phyloP scores from a whole-genome alignment of 73 alveolate species.

The Diophrys appendiculata region DNA sequence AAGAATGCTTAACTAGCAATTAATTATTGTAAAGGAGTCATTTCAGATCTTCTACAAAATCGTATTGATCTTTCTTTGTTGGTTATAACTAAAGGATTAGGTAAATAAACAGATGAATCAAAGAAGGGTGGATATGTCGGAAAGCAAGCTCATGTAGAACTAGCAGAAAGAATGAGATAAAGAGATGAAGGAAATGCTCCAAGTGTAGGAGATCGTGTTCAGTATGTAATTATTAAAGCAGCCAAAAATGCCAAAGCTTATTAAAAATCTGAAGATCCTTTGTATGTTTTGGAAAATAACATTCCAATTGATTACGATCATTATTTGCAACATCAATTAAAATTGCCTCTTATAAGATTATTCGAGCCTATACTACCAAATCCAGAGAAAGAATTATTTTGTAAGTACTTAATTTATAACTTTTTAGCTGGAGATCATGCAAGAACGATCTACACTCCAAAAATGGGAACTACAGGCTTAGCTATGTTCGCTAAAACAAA shows the following conservation, averaged over 20 bases:
- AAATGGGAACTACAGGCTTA: slow-evolving; percentile 64
- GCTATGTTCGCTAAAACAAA: slow-evolving; percentile 83
- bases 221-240: slow-evolving; percentile 94
- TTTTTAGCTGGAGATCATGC: slow-evolving; percentile 99
- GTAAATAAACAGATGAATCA: slow-evolving; percentile 80
- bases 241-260: slow-evolving; percentile 93
- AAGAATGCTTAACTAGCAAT: slow-evolving; percentile 79
- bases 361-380: slow-evolving; percentile 89
- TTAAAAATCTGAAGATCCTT: slow-evolving; percentile 99
- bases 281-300: slow-evolving; percentile 96
- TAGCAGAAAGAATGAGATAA: slow-evolving; percentile 98
- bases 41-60: slow-evolving; percentile 96
- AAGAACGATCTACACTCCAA: slow-evolving; percentile 90
- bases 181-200: slow-evolving; percentile 95
- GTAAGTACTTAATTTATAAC: no score
- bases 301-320: slow-evolving; percentile 96
- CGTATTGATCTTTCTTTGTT: slow-evolving; percentile 96
- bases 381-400: slow-evolving; percentile 90
- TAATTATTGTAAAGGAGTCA: slow-evolving; percentile 83
- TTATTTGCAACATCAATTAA: slow-evolving; percentile 96
- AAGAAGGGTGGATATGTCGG: slow-evolving; percentile 61
- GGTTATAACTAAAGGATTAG: slow-evolving; percentile 97
- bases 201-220: slow-evolving; percentile 98
- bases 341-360: slow-evolving; percentile 95
- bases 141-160: slow-evolving; percentile 98